These are phyloP conservation scores for Phialophora chinensis DNA, from an alignment of 2,329 filamentous ascomycete species.

Conservation along the genomic window DNA sequence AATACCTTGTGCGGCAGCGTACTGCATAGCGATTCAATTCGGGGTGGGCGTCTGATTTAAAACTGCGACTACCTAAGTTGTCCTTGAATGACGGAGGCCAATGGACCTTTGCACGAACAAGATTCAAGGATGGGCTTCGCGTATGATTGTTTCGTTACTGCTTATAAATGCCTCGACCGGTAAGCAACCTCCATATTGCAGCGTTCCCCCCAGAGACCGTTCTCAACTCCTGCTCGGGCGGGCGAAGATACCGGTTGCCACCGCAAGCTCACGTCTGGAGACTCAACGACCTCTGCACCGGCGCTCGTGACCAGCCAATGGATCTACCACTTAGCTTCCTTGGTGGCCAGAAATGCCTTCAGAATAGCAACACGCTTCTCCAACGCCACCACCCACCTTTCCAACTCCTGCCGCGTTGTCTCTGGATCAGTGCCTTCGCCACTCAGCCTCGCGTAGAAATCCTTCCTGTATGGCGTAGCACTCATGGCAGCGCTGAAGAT, in stretches of 20 bases:
- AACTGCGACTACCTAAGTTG: neutral
- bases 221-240: neutral
- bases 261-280: neutral
- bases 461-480: slow-evolving; percentile 17
- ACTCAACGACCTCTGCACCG: neutral
- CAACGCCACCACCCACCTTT: slow-evolving; percentile 21
- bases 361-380: slow-evolving; percentile 24
- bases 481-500: slow-evolving; percentile 26
- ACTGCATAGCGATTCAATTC: neutral
- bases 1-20: slow-evolving; percentile 23
- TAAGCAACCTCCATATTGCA: neutral
- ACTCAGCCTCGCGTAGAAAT: slow-evolving; percentile 20
- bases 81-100: neutral
- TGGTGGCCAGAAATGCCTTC: slow-evolving; percentile 21
- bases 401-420: slow-evolving; percentile 3
- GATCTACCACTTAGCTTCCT: slow-evolving; percentile 18
- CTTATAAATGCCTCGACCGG: neutral
- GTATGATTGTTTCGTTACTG: neutral
- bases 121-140: neutral
- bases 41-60: neutral
- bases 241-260: neutral
- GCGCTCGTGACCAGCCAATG: neutral
- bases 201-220: neutral
- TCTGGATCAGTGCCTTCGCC: slow-evolving; percentile 19
- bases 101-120: neutral